A percentile compares a stretch with the other conserved stretches of the same genome.
These are phyloP conservation scores for Aspergillus ellipticus DNA, from an alignment of 495 filamentous ascomycete species.

Conservation along the genomic window DNA sequence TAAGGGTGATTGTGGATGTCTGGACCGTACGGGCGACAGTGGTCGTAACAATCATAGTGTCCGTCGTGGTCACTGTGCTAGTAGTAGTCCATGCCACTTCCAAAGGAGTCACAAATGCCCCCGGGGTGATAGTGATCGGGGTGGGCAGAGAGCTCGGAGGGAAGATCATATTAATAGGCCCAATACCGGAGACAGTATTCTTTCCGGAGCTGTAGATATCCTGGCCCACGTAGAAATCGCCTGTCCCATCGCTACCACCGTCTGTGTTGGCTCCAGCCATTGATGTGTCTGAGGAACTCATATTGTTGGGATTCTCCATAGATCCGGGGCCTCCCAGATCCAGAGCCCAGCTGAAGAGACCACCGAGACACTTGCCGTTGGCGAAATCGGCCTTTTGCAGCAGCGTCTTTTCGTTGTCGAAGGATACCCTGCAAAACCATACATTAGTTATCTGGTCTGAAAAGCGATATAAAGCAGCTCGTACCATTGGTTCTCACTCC, in stretches of 20 bases:
- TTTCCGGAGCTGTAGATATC: not conserved
- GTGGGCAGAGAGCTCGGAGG: not conserved
- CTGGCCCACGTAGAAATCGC: not conserved
- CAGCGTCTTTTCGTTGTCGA: no score
- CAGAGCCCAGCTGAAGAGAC: slow-evolving; percentile 3
- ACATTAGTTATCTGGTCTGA: no score
- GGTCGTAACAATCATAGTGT: not conserved
- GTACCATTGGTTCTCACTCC: no score
- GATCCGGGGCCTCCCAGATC: slow-evolving; percentile 3
- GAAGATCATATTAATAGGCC: slow-evolving; percentile 7
- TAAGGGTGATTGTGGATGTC: not conserved
- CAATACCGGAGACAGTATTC: not conserved
- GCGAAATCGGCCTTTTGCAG: slow-evolving; percentile 7
- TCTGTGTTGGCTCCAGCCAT: slow-evolving; percentile 4
- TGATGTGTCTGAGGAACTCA: not conserved
- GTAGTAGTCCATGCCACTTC: slow-evolving; percentile 3
- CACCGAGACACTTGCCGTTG: slow-evolving; percentile 1
- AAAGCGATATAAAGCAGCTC: no score
- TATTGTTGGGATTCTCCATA: not conserved
- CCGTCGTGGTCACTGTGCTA: not conserved
- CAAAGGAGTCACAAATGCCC: not conserved
- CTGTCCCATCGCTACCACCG: not conserved
- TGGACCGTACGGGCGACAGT: not conserved
- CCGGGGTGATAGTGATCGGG: not conserved
- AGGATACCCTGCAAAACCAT: no score